Base-by-base conservation (phyloP, 805 yeast species). In the Candida alai region DNA sequence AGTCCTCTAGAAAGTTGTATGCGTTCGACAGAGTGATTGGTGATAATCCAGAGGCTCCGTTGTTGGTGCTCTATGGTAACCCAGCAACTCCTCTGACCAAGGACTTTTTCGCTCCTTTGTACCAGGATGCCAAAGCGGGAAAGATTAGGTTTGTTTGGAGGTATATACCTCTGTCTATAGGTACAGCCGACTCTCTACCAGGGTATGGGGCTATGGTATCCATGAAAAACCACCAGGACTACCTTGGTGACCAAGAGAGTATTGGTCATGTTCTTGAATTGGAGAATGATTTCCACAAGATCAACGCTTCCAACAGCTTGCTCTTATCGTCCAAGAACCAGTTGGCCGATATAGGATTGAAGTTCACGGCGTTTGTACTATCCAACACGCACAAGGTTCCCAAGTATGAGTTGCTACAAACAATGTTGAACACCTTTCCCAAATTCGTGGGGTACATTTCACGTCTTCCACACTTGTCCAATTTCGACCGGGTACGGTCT, bases 71-170 rank as follows among this genome's bases (percentile, higher is more conserved):
- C 3, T 86, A 87, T 47, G 95, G 89, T 10, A 79, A 81, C 46
- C 64, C 78, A 7, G 42, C 52, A 4, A 65, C 73, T n/a, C 53
- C 49, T 0, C 56, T 63, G 3, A 82, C 87, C 45, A 61, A 62
- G 11, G 61, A 61, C 4, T 80, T 84, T 60, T 78, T 85, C 47
- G 52, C 64, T 10, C 72, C 77, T 37, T 56, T 90, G 33, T 70
- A 65, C 39, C 70, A 73, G 24, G 76, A 79, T 37, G 81, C 95
- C 0, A 48, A 60, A 11, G 54, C 65, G 2, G 90, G 84, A 0
- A 84, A 84, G 48, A 51, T 88, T 18, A 69, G 84, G 31, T 83
- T 85, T 52, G 73, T 80, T 2, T 76, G 94, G 82, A 72, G 96
- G 45, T 80, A 87, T 46, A 65, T 76, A 9, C 80, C 83, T 0